Percentiles rank a stretch among this genome's conserved stretches.
Evolutionary conservation across 164 flowering plant species (phyloP).

Genomic region (Vitis amurensis): DNA sequence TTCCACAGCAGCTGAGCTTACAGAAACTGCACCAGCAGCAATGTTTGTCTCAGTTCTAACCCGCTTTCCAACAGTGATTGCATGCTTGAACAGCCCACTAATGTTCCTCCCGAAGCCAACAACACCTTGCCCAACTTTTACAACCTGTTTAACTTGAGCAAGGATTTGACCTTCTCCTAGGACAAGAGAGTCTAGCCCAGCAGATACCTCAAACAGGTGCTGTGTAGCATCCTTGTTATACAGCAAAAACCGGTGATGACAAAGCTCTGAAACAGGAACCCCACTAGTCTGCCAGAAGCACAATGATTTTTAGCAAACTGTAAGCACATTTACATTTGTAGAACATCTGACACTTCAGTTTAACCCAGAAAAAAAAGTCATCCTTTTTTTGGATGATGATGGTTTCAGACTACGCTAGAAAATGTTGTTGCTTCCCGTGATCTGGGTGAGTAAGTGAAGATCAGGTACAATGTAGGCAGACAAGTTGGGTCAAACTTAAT

Average conservation of each 20-base stretch:
- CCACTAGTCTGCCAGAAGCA: constrained; percentile 81
- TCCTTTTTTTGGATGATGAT: too few species aligned
- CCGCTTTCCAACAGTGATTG: constrained; percentile 90
- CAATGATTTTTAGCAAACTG: neutral
- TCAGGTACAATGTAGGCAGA: too few species aligned
- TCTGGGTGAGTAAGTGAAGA: too few species aligned
- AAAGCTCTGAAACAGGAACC: constrained; percentile 76
- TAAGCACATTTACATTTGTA: neutral
- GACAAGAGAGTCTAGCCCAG: constrained; percentile 95
- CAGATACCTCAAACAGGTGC: constrained; percentile 92
- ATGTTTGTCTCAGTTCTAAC: constrained; percentile 91
- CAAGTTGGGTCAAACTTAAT: too few species aligned
- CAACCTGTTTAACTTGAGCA: constrained; percentile 96
- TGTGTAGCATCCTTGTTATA: constrained; percentile 86
- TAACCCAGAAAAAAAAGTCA: too few species aligned
- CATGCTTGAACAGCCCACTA: constrained; percentile 88
- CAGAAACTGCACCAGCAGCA: constrained; percentile 94
- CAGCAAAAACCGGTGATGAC: constrained; percentile 79
- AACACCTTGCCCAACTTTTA: constrained; percentile 85
- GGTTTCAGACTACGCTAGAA: too few species aligned
- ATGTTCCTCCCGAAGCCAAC: constrained; percentile 87
- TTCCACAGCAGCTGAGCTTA: constrained; percentile 98
- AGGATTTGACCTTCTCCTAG: constrained; percentile 97
- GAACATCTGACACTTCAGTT: too few species aligned
- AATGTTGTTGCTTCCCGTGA: too few species aligned